Evolutionary conservation across 352 stramenopile species (phyloP).

Genomic region (Phytophthora cryptogea): DNA sequence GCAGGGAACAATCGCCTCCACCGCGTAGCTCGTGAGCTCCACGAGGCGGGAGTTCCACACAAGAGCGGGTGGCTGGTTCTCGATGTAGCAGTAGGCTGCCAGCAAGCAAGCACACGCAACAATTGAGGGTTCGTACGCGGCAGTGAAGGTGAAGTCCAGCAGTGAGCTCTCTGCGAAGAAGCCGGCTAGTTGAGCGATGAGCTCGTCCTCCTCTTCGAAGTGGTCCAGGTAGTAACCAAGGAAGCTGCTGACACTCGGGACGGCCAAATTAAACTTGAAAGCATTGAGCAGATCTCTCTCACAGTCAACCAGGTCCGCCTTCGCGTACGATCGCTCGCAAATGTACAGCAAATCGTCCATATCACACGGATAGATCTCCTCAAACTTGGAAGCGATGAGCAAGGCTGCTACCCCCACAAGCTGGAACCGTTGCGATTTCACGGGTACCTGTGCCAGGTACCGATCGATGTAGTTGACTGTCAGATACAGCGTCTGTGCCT

Average conservation of each 20-base stretch:
- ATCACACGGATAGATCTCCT: constrained; percentile 99
- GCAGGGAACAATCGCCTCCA: constrained; percentile 48
- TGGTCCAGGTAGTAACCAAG: constrained; percentile 94
- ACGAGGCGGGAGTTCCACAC: constrained; percentile 52
- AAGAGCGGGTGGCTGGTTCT: constrained; percentile 44
- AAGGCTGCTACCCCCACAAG: constrained; percentile 97
- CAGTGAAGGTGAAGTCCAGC: constrained; percentile 55
- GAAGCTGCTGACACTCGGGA: constrained; percentile 95
- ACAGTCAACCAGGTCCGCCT: constrained; percentile 67
- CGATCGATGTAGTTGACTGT: constrained; percentile 99
- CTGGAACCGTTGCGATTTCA: constrained; percentile 96
- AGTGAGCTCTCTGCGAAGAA: constrained; percentile 69
- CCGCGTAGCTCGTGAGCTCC: constrained; percentile 52
- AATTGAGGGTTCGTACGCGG: constrained; percentile 54
- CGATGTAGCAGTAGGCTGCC: constrained; percentile 50
- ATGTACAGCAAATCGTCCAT: constrained; percentile 98
- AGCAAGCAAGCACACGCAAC: constrained; percentile 57
- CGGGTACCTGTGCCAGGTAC: constrained; percentile 90
- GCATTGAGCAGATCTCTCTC: constrained; percentile 96
- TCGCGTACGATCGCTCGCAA: constrained; percentile 96
- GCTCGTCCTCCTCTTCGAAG: constrained; percentile 45
- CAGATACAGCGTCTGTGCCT: constrained; percentile 97
- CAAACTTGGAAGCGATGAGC: constrained; percentile 98
- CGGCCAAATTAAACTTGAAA: constrained; percentile 96
- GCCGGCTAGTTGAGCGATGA: constrained; percentile 47